Conservation (phyloP, 1,284 basidiomycete species). For the Afroboletus lepidellus region DNA sequence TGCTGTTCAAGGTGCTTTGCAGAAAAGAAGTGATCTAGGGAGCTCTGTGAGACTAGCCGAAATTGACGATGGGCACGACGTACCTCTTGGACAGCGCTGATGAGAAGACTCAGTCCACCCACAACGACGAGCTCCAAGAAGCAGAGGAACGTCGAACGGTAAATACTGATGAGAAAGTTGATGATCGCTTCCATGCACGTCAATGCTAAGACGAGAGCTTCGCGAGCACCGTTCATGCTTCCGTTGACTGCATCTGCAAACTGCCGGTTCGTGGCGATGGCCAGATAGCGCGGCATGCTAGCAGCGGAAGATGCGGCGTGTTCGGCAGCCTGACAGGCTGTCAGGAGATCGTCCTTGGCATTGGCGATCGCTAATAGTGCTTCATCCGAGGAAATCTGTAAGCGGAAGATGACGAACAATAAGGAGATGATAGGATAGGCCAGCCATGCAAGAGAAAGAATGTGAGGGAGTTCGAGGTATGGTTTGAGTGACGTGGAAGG, state of each 20-base stretch:
- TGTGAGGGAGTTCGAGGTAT: constrained; percentile 79
- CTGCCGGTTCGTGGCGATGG: constrained; percentile 78
- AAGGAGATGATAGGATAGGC: constrained; percentile 85
- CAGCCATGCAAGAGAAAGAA: constrained; percentile 83
- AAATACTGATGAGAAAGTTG: constrained; percentile 90
- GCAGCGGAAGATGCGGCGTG: constrained; percentile 78
- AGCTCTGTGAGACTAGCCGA: constrained; percentile 12
- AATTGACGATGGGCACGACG: constrained; percentile 25
- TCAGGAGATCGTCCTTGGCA: constrained; percentile 70
- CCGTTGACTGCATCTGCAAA: constrained; percentile 77
- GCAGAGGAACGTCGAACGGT: constrained; percentile 89
- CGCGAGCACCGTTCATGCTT: constrained; percentile 74
- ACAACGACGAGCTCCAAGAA: constrained; percentile 88
- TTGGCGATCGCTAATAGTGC: constrained; percentile 65
- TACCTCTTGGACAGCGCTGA: constrained; percentile 79
- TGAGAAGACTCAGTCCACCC: constrained; percentile 77
- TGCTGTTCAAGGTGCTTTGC: constrained; percentile 53
- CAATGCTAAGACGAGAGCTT: constrained; percentile 68
- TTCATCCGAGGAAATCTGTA: constrained; percentile 70
- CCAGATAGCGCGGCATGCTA: constrained; percentile 85
- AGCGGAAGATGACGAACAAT: constrained; percentile 80
- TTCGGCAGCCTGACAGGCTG: constrained; percentile 83
- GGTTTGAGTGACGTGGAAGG: constrained; percentile 62
- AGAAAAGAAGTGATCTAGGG: constrained; percentile 70
- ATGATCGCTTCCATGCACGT: constrained; percentile 85